phyloP scores from a whole-genome alignment of 164 flowering plant genomes.

The Chimonanthus praecox region DNA sequence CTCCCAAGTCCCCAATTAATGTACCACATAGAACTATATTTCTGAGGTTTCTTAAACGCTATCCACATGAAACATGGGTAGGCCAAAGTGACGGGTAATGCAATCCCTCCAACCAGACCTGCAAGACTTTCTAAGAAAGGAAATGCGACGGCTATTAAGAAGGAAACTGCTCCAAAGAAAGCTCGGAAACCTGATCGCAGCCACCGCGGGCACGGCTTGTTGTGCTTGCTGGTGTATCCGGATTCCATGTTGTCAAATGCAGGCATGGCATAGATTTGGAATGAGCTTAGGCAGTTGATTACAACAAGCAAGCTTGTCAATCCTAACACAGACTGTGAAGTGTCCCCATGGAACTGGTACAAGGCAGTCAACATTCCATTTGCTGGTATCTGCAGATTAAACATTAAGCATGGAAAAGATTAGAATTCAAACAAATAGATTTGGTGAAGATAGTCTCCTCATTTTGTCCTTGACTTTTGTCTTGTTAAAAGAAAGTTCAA shows the following conservation, averaged over 20 bases:
- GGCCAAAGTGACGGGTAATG: conserved; percentile 65
- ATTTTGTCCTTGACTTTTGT: too few relatives aligned
- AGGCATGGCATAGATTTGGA: conserved; percentile 73
- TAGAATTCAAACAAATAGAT: not conserved
- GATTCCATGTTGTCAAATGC: conserved; percentile 61
- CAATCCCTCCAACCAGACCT: conserved; percentile 55
- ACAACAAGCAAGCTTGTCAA: conserved; percentile 37
- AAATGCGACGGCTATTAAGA: conserved; percentile 54
- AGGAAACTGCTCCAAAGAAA: conserved; percentile 42
- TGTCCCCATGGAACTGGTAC: conserved; percentile 43
- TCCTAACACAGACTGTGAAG: conserved; percentile 42
- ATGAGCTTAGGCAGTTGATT: conserved; percentile 40
- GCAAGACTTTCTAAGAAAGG: conserved; percentile 55
- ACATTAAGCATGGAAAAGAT: not conserved
- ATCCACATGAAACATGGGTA: conserved; percentile 91
- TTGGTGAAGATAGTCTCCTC: too few relatives aligned
- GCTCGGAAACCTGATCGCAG: conserved; percentile 32
- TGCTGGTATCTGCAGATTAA: conserved; percentile 47
- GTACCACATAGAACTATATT: conserved; percentile 38
- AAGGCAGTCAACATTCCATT: conserved; percentile 52
- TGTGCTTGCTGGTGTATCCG: conserved; percentile 31
- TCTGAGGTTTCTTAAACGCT: conserved; percentile 53
- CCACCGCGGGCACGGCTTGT: conserved; percentile 49
- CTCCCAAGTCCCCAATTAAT: conserved; percentile 53
- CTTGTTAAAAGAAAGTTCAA: too few relatives aligned